Percentiles rank a stretch among this genome's conserved stretches.
phyloP scores from a whole-genome alignment of 2,329 filamentous ascomycete species.

The Aureobasidium sp. region DNA sequence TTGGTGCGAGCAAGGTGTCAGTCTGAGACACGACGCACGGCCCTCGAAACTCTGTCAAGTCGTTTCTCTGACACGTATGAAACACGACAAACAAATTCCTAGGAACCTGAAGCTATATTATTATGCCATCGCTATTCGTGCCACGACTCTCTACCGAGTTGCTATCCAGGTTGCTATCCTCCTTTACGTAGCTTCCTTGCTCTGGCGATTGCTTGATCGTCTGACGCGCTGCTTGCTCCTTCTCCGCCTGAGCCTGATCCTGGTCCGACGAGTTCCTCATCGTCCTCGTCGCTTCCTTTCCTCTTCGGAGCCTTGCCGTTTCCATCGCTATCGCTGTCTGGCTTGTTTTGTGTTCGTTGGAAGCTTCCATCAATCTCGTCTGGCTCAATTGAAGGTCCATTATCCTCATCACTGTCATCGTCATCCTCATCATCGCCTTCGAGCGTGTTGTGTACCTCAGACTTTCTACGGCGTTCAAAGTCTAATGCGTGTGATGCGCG shows the following conservation, averaged over 20 bases:
- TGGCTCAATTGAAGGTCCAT: not conserved
- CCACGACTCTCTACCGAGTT: not conserved
- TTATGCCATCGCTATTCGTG: not conserved
- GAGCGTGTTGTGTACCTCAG: conserved; percentile 30
- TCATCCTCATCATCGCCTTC: conserved; percentile 25
- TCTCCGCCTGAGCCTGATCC: not conserved
- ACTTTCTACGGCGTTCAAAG: conserved; percentile 70
- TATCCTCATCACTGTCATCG: conserved; percentile 26
- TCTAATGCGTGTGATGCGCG: conserved; percentile 82
- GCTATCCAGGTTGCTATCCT: not conserved
- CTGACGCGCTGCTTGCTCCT: conserved; percentile 1
- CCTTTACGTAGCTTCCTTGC: not conserved
- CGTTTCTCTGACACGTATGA: not conserved
- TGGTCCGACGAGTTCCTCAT: not conserved
- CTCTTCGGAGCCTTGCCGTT: not conserved
- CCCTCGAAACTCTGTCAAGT: not conserved
- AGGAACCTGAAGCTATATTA: not conserved
- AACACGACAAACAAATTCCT: not conserved
- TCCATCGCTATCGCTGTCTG: not conserved
- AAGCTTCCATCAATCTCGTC: not conserved
- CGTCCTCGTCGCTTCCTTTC: not conserved
- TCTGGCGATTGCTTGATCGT: not conserved
- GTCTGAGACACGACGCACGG: not conserved
- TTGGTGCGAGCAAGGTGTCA: not conserved
- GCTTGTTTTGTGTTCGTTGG: not conserved